phyloP scores from a whole-genome alignment of 306 rosid genomes.

The Castanea mollissima region DNA sequence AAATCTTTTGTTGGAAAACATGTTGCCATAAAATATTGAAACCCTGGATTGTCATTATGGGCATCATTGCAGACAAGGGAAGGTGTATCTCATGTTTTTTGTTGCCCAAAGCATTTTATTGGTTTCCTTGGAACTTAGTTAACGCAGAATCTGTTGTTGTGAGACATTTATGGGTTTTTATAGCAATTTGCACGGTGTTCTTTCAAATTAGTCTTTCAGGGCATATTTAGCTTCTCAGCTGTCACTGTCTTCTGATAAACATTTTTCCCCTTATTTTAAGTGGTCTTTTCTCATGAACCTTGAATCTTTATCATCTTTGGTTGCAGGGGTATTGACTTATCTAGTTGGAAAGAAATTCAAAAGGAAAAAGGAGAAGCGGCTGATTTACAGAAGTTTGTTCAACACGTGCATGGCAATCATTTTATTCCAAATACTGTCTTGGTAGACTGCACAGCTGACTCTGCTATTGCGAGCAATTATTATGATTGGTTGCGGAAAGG shows the following conservation, averaged over 20 bases:
- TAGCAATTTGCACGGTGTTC: background rate
- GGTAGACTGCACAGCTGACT: slow-evolving; percentile 97
- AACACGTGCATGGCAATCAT: slow-evolving; percentile 85
- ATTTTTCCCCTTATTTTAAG: background rate
- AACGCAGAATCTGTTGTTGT: background rate
- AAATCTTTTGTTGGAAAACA: background rate
- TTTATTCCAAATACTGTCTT: slow-evolving; percentile 89
- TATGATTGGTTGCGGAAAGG: slow-evolving; percentile 87
- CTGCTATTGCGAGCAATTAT: slow-evolving; percentile 77
- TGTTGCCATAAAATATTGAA: background rate
- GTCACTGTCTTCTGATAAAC: background rate
- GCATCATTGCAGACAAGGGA: background rate
- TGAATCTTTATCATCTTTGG: slow-evolving; percentile 12
- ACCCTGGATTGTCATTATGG: background rate
- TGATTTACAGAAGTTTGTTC: slow-evolving; percentile 71
- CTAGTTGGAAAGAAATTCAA: slow-evolving; percentile 77
- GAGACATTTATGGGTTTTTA: background rate
- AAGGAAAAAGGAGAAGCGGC: slow-evolving; percentile 63
- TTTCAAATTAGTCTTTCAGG: background rate
- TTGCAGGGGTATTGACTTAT: slow-evolving; percentile 79
- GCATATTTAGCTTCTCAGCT: background rate
- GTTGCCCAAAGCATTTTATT: background rate
- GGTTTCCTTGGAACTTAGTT: background rate
- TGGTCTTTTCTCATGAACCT: background rate
- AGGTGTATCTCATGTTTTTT: background rate